Evolutionary conservation across 495 filamentous ascomycete genomes (phyloP).

Genomic region (Xylaria sp.): DNA sequence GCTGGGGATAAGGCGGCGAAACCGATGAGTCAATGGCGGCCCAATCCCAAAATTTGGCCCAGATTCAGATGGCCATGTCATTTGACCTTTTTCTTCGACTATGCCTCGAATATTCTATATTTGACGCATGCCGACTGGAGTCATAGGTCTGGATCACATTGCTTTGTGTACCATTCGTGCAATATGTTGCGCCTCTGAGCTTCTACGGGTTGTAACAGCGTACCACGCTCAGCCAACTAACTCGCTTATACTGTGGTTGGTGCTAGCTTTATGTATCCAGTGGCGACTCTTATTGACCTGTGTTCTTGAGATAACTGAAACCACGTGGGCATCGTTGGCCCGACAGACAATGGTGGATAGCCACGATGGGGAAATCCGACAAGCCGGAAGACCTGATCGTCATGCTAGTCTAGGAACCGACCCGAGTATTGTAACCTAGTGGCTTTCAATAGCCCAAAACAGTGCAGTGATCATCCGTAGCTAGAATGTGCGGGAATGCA

Average conservation of each 20-base stretch:
- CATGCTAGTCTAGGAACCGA: neutral
- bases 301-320: neutral
- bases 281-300: neutral
- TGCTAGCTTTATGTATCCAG: too few relatives aligned
- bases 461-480: constrained; percentile 4
- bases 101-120: neutral
- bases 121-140: neutral
- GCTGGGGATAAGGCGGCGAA: constrained; percentile 8
- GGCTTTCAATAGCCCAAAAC: constrained; percentile 23
- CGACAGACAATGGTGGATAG: neutral
- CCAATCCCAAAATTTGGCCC: neutral
- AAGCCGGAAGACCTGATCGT: neutral
- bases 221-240: neutral
- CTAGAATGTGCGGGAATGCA: neutral
- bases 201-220: neutral
- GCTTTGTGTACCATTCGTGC: neutral
- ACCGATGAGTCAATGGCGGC: neutral
- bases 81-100: neutral
- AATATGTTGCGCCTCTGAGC: neutral
- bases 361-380: neutral
- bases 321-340: neutral
- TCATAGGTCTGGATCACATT: neutral
- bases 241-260: neutral
- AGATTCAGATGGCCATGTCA: neutral
- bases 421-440: neutral